These are phyloP conservation scores for Zasmidium angulare DNA, from an alignment of 2,329 filamentous ascomycete species.

Conservation along the genomic window DNA sequence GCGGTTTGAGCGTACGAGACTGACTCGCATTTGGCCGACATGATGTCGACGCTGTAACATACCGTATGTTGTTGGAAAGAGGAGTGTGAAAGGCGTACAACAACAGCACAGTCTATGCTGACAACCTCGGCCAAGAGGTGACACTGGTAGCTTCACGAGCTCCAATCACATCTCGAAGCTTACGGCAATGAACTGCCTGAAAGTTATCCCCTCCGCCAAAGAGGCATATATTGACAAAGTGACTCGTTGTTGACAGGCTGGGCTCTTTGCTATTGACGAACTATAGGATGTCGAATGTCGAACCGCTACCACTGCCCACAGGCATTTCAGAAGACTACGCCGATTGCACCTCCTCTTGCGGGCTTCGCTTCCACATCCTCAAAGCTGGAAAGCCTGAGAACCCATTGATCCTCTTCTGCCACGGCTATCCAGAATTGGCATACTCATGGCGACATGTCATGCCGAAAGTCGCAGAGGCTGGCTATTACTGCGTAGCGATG, in stretches of 20 bases:
- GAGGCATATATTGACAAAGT: too few species aligned
- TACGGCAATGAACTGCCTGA: neutral
- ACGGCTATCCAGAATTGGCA: slow-evolving; percentile 68
- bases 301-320: slow-evolving; percentile 55
- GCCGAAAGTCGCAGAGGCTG: slow-evolving; percentile 56
- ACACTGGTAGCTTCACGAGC: neutral
- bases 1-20: slow-evolving; percentile 2
- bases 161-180: neutral
- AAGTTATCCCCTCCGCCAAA: neutral
- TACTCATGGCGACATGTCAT: slow-evolving; percentile 69
- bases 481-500: slow-evolving; percentile 66
- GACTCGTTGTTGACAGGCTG: too few species aligned
- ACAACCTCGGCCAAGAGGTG: neutral
- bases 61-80: neutral
- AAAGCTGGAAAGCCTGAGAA: slow-evolving; percentile 51
- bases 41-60: neutral
- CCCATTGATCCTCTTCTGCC: slow-evolving; percentile 62
- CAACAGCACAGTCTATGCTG: neutral
- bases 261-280: neutral
- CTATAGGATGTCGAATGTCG: slow-evolving; percentile 25
- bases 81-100: neutral
- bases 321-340: slow-evolving; percentile 58
- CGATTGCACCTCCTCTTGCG: slow-evolving; percentile 52
- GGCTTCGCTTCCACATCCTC: slow-evolving; percentile 62
- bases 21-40: neutral